Percentiles rank a stretch among this genome's conserved stretches.
These are phyloP conservation scores for Arthrobotrys entomopaga DNA, from an alignment of 2,329 filamentous ascomycete species.

Conservation along the genomic window DNA sequence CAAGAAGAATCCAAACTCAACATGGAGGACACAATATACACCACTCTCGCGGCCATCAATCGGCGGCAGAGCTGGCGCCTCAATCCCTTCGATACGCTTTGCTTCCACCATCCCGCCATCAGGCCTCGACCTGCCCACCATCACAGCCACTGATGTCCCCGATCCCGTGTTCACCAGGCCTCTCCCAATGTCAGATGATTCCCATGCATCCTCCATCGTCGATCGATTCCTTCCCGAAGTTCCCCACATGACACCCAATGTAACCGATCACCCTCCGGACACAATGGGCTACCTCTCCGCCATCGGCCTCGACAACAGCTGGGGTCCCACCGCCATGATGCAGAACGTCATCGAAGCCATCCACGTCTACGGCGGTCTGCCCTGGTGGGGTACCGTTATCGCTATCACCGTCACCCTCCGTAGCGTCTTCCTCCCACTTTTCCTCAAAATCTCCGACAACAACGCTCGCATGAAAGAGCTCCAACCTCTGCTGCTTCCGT, in stretches of 20 bases:
- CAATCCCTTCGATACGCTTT: conserved; percentile 53
- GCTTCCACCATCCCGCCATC: conserved; percentile 44
- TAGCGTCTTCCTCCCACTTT: conserved; percentile 72
- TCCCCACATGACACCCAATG: conserved; percentile 14
- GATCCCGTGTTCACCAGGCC: conserved; percentile 28
- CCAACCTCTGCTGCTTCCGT: conserved; percentile 68
- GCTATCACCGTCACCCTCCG: conserved; percentile 74
- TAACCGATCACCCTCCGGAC: conserved; percentile 66
- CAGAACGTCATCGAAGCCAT: conserved; percentile 83
- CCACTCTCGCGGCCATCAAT: conserved; percentile 21
- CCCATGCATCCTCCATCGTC: conserved; percentile 33
- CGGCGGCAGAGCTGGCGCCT: conserved; percentile 31
- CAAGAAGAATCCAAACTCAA: conserved; percentile 37
- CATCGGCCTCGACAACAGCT: conserved; percentile 88
- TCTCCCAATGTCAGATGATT: conserved; percentile 33
- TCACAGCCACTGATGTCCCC: conserved; percentile 10
- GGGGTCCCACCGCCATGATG: conserved; percentile 77
- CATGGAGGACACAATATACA: conserved; percentile 34
- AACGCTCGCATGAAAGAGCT: conserved; percentile 72
- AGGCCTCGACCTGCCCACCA: conserved; percentile 4
- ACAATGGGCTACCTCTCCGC: conserved; percentile 82
- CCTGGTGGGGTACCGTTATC: conserved; percentile 84
- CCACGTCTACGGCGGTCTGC: conserved; percentile 77
- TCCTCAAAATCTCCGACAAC: conserved; percentile 71
- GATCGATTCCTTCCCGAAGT: conserved; percentile 36